A percentile compares a stretch with the other conserved stretches of the same genome.
Conservation (phyloP, 1,284 basidiomycete genomes). For the Leccinum pachyderme region DNA sequence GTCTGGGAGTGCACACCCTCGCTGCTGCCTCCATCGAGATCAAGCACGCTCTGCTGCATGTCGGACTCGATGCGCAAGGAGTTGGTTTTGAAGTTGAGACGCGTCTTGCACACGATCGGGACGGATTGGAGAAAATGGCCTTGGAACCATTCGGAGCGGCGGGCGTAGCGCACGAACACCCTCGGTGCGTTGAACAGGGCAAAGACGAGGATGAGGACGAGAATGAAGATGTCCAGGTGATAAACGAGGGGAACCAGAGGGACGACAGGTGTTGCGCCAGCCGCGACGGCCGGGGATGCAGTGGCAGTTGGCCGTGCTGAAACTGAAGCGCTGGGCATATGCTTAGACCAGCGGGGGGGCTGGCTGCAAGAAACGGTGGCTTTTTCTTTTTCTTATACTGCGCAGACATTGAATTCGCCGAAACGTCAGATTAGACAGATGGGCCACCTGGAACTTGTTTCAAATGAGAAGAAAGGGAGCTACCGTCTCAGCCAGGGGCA, state of each 20-base stretch:
- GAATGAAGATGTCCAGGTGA: constrained; percentile 45
- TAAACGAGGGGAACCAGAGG: constrained; percentile 32
- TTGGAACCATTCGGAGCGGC: constrained; percentile 43
- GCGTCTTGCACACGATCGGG: constrained; percentile 9
- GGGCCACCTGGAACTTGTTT: not conserved
- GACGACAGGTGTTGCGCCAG: not conserved
- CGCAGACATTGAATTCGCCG: not conserved
- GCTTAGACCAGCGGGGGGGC: not conserved
- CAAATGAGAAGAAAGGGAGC: not conserved
- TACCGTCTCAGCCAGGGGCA: not conserved
- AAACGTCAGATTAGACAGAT: too few relatives aligned
- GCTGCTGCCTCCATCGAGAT: constrained; percentile 19
- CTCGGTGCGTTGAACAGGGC: constrained; percentile 46
- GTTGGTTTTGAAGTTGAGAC: constrained; percentile 20
- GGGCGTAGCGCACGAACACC: constrained; percentile 47
- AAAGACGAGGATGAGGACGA: constrained; percentile 39
- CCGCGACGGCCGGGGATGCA: not conserved
- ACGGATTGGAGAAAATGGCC: constrained; percentile 42
- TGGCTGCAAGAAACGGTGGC: not conserved
- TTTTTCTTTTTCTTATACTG: not conserved
- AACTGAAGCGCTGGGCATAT: constrained; percentile 5
- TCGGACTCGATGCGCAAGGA: constrained; percentile 25
- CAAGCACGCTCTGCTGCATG: constrained; percentile 14
- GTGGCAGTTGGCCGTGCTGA: not conserved
- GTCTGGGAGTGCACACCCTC: constrained; percentile 13